Evolutionary conservation across 139 green algal genomes (phyloP).

Genomic region (Tetratostichococcus sp.): DNA sequence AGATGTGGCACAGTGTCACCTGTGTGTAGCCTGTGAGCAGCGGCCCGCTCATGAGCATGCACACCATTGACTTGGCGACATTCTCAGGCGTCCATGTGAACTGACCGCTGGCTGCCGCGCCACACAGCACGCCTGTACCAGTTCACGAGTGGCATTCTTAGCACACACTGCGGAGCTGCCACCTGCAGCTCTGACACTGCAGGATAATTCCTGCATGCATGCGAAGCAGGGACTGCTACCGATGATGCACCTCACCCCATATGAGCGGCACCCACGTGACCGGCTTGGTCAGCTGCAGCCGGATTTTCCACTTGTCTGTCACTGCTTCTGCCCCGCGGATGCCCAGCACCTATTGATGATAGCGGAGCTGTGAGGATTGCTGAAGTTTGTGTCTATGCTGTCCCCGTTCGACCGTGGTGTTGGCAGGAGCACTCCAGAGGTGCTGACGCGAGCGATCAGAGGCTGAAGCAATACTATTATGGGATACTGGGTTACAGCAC

Average conservation of each 20-base stretch:
- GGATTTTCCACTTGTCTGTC: constrained; percentile 94
- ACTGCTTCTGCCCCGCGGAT: constrained; percentile 78
- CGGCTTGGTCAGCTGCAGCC: constrained; percentile 97
- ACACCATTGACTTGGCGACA: constrained; percentile 72
- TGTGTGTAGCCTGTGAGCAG: constrained; percentile 98
- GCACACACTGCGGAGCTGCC: too few relatives aligned
- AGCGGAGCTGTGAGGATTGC: too few relatives aligned
- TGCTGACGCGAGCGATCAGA: too few relatives aligned
- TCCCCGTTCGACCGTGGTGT: too few relatives aligned
- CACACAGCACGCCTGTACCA: constrained; percentile 86
- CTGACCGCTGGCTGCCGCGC: constrained; percentile 87
- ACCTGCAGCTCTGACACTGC: too few relatives aligned
- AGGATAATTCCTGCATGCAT: neutral
- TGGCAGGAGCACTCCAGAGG: too few relatives aligned
- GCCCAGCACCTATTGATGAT: constrained; percentile 55
- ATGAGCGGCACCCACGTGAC: constrained; percentile 99
- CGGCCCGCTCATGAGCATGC: constrained; percentile 93
- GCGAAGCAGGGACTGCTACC: neutral
- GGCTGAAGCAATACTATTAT: too few relatives aligned
- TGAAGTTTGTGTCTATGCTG: too few relatives aligned
- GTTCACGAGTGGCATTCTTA: too few relatives aligned
- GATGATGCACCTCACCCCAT: constrained; percentile 67
- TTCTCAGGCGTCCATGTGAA: constrained; percentile 86
- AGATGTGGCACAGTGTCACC: too few relatives aligned
- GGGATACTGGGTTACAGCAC: too few relatives aligned